Evolutionary conservation across 2,329 filamentous ascomycete species (phyloP).

Genomic region (Fusarium sp.): DNA sequence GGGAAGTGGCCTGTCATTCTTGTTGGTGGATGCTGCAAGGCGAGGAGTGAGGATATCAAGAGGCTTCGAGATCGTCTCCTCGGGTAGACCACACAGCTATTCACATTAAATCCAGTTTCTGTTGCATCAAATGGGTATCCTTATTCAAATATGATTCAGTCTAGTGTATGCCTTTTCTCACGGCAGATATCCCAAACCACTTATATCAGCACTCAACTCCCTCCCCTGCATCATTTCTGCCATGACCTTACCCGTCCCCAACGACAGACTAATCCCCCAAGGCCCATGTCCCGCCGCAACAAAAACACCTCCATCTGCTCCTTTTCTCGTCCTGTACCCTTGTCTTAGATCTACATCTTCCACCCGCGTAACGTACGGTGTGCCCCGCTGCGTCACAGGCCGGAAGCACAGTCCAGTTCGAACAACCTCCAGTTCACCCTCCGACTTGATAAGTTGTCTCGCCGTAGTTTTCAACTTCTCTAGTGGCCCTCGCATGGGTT

Average conservation of each 20-base stretch:
- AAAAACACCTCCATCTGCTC: slow-evolving; percentile 72
- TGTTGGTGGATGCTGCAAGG: slow-evolving; percentile 66
- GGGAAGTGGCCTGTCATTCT: slow-evolving; percentile 59
- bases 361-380: slow-evolving; percentile 71
- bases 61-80: slow-evolving; percentile 44
- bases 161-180: neutral
- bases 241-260: slow-evolving; percentile 78
- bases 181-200: slow-evolving; percentile 30
- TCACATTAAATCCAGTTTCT: neutral
- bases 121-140: neutral
- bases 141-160: neutral
- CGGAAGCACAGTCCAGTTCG: slow-evolving; percentile 78
- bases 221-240: slow-evolving; percentile 75
- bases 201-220: slow-evolving; percentile 68
- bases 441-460: slow-evolving; percentile 58
- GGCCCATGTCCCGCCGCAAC: slow-evolving; percentile 80
- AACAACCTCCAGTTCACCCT: slow-evolving; percentile 69
- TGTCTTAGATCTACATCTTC: slow-evolving; percentile 66
- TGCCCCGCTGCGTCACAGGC: slow-evolving; percentile 73
- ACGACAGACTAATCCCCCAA: slow-evolving; percentile 74
- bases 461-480: slow-evolving; percentile 62
- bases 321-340: slow-evolving; percentile 55
- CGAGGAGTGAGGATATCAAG: slow-evolving; percentile 52
- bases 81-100: neutral
- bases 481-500: slow-evolving; percentile 50